phyloP scores from a whole-genome alignment of 2,329 filamentous ascomycete genomes.

The Penicillium corylophilum region DNA sequence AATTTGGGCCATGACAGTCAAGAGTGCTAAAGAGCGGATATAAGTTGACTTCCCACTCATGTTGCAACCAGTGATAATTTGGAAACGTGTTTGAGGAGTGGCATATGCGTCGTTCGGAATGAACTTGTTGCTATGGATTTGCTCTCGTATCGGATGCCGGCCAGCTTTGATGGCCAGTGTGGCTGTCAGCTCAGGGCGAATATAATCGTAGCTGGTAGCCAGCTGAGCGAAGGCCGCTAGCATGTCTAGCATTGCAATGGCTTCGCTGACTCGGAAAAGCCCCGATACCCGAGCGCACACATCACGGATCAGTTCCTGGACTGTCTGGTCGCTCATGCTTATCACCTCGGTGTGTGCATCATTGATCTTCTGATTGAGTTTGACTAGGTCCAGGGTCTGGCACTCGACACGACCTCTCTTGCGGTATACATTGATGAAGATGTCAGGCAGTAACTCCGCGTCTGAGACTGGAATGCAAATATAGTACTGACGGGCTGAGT shows the following conservation, averaged over 20 bases:
- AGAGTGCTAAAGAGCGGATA: slow-evolving; percentile 78
- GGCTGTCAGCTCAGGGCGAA: slow-evolving; percentile 66
- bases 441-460: slow-evolving; percentile 62
- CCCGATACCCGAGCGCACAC: slow-evolving; percentile 69
- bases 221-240: slow-evolving; percentile 73
- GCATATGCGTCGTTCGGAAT: slow-evolving; percentile 90
- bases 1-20: slow-evolving; percentile 91
- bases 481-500: slow-evolving; percentile 76
- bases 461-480: slow-evolving; percentile 65
- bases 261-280: slow-evolving; percentile 82
- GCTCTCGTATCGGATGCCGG: slow-evolving; percentile 77
- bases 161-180: slow-evolving; percentile 71
- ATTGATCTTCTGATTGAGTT: slow-evolving; percentile 73
- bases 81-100: slow-evolving; percentile 75
- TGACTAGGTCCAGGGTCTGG: slow-evolving; percentile 79
- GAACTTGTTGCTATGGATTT: slow-evolving; percentile 66
- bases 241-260: slow-evolving; percentile 85
- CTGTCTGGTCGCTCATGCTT: slow-evolving; percentile 73
- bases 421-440: slow-evolving; percentile 74
- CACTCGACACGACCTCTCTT: slow-evolving; percentile 80
- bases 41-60: slow-evolving; percentile 99
- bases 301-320: slow-evolving; percentile 69
- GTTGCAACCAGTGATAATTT: slow-evolving; percentile 93
- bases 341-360: slow-evolving; percentile 83
- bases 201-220: slow-evolving; percentile 65